Evolutionary conservation across 805 yeast species (phyloP).

Genomic region (Komagataella populi): DNA sequence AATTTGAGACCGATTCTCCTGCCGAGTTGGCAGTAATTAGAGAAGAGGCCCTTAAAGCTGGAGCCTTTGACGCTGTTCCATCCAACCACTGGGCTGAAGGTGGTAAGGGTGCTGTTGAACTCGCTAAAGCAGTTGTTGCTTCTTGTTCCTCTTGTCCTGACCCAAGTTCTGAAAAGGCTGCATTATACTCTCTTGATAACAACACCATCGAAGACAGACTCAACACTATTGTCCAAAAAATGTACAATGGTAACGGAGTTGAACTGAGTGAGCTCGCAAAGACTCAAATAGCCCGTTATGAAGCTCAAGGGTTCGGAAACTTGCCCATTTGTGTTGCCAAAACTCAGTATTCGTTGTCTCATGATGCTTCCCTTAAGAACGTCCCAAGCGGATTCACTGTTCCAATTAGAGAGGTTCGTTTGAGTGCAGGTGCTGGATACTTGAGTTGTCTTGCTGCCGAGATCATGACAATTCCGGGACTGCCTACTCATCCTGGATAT

Average conservation of each 20-base stretch:
- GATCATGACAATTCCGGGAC: slow-evolving; percentile 77
- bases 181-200: slow-evolving; percentile 39
- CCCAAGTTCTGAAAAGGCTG: background rate
- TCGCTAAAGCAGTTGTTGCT: slow-evolving; percentile 46
- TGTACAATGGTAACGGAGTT: slow-evolving; percentile 69
- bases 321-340: slow-evolving; percentile 78
- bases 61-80: slow-evolving; percentile 68
- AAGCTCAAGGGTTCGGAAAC: slow-evolving; percentile 62
- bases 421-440: slow-evolving; percentile 84
- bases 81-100: slow-evolving; percentile 85
- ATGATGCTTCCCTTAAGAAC: slow-evolving; percentile 72
- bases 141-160: background rate
- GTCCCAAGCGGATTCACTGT: slow-evolving; percentile 70
- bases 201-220: slow-evolving; percentile 60
- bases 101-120: slow-evolving; percentile 66
- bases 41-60: slow-evolving; percentile 58
- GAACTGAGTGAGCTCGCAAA: slow-evolving; percentile 60
- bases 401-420: slow-evolving; percentile 71
- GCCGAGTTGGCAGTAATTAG: slow-evolving; percentile 57
- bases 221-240: slow-evolving; percentile 50
- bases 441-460: slow-evolving; percentile 78
- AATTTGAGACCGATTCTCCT: slow-evolving; percentile 60
- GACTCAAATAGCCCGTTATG: slow-evolving; percentile 52
- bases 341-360: slow-evolving; percentile 76
- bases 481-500: slow-evolving; percentile 76